These are phyloP conservation scores for Poa pratensis DNA, from an alignment of 176 grass and related monocot species.

Conservation along the genomic window DNA sequence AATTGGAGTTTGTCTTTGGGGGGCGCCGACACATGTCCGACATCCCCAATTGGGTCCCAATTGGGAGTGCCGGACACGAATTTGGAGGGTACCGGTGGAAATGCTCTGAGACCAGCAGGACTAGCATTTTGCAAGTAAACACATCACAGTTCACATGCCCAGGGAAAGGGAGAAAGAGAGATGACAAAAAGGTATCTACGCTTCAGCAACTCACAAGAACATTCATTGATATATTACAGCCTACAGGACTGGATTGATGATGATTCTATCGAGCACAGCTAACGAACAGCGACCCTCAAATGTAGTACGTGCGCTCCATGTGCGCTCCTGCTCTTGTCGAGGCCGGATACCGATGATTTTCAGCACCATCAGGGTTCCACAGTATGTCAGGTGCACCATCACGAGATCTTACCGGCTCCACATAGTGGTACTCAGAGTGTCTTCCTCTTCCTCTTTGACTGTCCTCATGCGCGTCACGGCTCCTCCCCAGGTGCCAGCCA, in stretches of 20 bases:
- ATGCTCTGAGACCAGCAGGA: background rate
- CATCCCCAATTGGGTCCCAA: too few species aligned
- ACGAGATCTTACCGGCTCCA: background rate
- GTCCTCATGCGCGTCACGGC: background rate
- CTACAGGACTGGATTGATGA: slow-evolving; percentile 3
- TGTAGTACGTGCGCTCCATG: slow-evolving; percentile 26
- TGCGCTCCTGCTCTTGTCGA: slow-evolving; percentile 9
- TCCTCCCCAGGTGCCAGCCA: background rate
- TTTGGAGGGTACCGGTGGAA: too few species aligned
- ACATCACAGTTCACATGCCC: background rate
- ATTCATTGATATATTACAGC: background rate
- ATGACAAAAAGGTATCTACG: slow-evolving; percentile 10
- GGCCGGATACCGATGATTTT: background rate
- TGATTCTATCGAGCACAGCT: slow-evolving; percentile 2
- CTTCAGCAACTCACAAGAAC: background rate
- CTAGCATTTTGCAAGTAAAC: slow-evolving; percentile 6
- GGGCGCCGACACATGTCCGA: too few species aligned
- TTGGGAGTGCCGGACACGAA: too few species aligned
- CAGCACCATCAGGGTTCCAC: background rate
- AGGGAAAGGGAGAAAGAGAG: slow-evolving; percentile 12
- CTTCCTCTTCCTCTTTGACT: slow-evolving; percentile 4
- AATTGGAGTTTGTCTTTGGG: too few species aligned
- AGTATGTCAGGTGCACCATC: background rate
- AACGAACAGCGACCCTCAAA: background rate
- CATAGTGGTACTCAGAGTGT: background rate